Base-by-base conservation (phyloP, 2,329 filamentous ascomycete genomes). In the Achaetomium macrosporum region DNA sequence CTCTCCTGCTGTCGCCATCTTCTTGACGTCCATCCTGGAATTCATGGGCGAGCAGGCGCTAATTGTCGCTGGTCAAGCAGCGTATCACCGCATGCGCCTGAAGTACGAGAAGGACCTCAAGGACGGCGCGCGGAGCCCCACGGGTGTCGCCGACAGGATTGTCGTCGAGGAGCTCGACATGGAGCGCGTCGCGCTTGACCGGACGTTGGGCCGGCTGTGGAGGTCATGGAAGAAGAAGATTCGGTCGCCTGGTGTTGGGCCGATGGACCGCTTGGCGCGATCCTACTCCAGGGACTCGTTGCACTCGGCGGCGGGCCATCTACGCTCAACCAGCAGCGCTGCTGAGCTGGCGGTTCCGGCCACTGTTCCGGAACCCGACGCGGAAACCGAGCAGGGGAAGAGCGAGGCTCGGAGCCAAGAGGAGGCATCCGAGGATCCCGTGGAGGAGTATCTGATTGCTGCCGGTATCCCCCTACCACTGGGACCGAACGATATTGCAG, bases 21-120 rank as follows among this genome's bases (percentile, higher is more conserved):
- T 97, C 70, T 74, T 99, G 43, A 96, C 93, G 0, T 95, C 92
- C 0, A 89, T 99, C 56, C 76, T 99, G 40, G 93, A 99, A 69
- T 93, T 90, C 65, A 83, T 99, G 69, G 92, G 89, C 31, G 93
- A 99, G 70, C 88, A 95, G 66, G 87, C 90, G 7, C 74, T 99
- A 56, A 81, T 91, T n/a, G 81, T 95, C 37, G 88, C 90, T 15
- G 89, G 89, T 13, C 87, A 95, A 65, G 90, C 89, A 29, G 87
- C 93, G 1, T 90, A 84, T 65, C 79, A 84, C 51, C 82, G 88
- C 59, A 75, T 84, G 62, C 76, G 78, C 39, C 67, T 72, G 36
- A 81, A 78, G 61, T 76, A 78, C 48, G 77, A 83, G 54, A 84
- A 81, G 57, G 78, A 81, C 31, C 71, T 83, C 42, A 79, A 73